Percentiles rank a stretch among this genome's conserved stretches.
Conservation (phyloP, 495 filamentous ascomycete genomes). For the Aspergillus baeticus region DNA sequence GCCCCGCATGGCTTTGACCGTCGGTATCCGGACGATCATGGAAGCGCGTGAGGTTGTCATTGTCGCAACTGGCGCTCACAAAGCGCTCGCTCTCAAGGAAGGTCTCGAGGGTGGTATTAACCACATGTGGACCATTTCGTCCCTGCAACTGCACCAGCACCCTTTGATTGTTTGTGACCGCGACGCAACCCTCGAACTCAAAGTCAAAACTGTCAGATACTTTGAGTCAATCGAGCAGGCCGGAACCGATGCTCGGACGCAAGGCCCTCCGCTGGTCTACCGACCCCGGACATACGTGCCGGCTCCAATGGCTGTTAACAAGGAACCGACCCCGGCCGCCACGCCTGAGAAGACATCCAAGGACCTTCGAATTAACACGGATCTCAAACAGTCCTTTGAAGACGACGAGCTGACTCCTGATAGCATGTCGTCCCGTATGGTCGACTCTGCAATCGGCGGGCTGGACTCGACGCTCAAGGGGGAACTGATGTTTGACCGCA, state of each 20-base stretch:
- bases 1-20: conserved; percentile 80
- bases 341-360: conserved; percentile 39
- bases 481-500: conserved; percentile 43
- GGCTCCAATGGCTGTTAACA: conserved; percentile 31
- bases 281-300: conserved; percentile 41
- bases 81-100: conserved; percentile 75
- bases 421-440: conserved; percentile 65
- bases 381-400: conserved; percentile 37
- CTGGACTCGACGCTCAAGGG: conserved; percentile 40
- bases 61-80: conserved; percentile 77
- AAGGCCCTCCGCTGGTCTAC: conserved; percentile 54
- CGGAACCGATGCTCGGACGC: conserved; percentile 52
- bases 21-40: conserved; percentile 83
- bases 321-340: conserved; percentile 25
- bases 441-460: conserved; percentile 51
- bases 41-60: conserved; percentile 81
- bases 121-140: conserved; percentile 87
- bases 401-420: conserved; percentile 62
- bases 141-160: conserved; percentile 75
- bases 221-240: conserved; percentile 64
- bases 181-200: conserved; percentile 78
- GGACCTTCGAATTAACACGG: conserved; percentile 46
- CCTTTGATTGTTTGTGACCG: conserved; percentile 82
- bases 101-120: conserved; percentile 81
- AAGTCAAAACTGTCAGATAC: conserved; percentile 81